Evolutionary conservation across 495 filamentous ascomycete species (phyloP), one percentile per base, ranked within the genome.

Genomic region (Aspergillus taichungensis): DNA sequence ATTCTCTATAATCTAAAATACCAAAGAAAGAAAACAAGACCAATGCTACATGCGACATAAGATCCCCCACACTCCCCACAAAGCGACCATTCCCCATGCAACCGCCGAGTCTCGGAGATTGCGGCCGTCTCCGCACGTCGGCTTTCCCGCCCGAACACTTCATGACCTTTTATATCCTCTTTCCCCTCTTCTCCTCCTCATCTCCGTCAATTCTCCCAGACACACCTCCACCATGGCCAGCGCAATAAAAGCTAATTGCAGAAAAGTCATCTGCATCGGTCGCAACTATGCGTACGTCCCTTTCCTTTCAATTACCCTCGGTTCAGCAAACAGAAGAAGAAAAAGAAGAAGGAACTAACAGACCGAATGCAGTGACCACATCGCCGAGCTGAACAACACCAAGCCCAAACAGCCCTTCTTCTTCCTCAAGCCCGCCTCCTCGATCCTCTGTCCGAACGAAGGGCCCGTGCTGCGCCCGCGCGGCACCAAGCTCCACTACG

Each of bases 201-300:
- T 8, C 34, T 6, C 14, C 31, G 14, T 34, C 39, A n/a, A n/a
- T 28, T 42, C 39, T 42, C 40, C 35, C 12, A 28, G 38, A 6
- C 11, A 14, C 24, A 14, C 48, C 41, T 18, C 13, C 59, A 57
- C 30, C 39, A 68, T 67, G 65, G 64, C 55, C 27, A 39, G 63
- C 30, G 54, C 67, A 14, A 61, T 68, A 31, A 56, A 52, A 27
- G 76, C 68, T 37, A 83, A 85, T 49, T 83, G 83, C 53, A 77
- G 82, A 55, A 94, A 96, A 72, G 80, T 97, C 47, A 85, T 95
- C 62, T 97, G 92, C 72, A 95, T 99, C 64, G 92, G 94, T 56
- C 79, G 92, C 51, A 98, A 98, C 69, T 97, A 94, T 76, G 90
- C 88, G 87, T 94, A 70, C 48, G 85, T 76, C 30, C 30, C 37